Evolutionary conservation across 1,139 yeast species (phyloP), one percentile per base, ranked within the genome.

Genomic region (Geotrichum phurueaensis): DNA sequence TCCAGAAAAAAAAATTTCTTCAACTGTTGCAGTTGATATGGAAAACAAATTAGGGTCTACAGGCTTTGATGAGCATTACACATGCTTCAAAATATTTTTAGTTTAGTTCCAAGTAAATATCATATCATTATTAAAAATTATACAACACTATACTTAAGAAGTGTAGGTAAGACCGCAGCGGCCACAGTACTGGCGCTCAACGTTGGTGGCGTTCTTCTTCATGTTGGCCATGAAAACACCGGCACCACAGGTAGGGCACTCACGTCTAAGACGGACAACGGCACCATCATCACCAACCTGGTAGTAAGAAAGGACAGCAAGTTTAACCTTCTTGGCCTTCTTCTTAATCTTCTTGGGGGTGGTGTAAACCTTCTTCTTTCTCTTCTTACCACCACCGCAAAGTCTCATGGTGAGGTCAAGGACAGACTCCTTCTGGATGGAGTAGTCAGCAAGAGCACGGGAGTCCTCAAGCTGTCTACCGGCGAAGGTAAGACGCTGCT

Each of bases 341-440:
- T 94, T 98, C 84, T 84, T 90, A 84, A 94, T 89, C 89, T 92
- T 94, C 94, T 94, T 94, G 86, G 99, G 99, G 79, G 99, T 94
- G 85, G 98, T 92, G 94, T 94, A 95, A 79, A 91, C 97, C 96
- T 95, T 95, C 92, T 91, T 91, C 91, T 89, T 90, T 89, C 96
- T 92, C 91, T 94, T 94, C 89, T 94, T 94, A 89, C 97, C 98
- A 85, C 96, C 96, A 88, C 98, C 98, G 86, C 98, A 89, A 81
- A 94, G 89, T 86, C 98, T 91, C 71, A 94, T 84, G 77, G 94
- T 98, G 81, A 94, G 87, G 83, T 94, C 97, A 71, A 94, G 81
- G 72, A 98, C 94, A 70, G 98, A 92, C 85, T 94, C 99, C 90
- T 94, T 92, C 85, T 92, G 97, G 84, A 94, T 94, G 95, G 92